Evolutionary conservation across 192 early-diverging fungal genomes (phyloP).

Genomic region (Lobosporangium transversale): DNA sequence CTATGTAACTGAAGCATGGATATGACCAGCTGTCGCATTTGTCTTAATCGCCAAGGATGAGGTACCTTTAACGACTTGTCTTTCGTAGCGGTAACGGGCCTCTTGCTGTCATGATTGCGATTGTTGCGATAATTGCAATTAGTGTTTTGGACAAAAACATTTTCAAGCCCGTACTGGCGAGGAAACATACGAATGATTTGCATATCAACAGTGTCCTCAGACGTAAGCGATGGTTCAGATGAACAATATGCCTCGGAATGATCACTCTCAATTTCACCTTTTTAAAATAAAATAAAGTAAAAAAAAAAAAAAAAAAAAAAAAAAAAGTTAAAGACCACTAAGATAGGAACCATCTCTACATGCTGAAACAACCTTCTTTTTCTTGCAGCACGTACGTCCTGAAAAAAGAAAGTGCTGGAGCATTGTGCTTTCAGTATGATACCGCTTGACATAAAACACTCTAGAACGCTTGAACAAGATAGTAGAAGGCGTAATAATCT

Average conservation of each 20-base stretch:
- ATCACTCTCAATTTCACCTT: no score
- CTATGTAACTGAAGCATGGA: conserved; percentile 57
- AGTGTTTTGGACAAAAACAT: conserved; percentile 6
- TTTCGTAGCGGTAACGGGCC: no score
- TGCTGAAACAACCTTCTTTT: no score
- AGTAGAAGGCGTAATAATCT: neutral
- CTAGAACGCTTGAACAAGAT: conserved; percentile 24
- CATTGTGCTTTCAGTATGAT: conserved; percentile 16
- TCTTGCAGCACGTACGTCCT: conserved; percentile 22
- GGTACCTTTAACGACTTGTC: no score
- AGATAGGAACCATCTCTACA: no score
- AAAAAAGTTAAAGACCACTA: no score
- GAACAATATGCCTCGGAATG: no score
- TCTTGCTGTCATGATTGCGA: neutral
- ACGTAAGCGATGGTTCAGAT: neutral
- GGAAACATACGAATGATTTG: conserved; percentile 32
- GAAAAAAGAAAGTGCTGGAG: conserved; percentile 18
- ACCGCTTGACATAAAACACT: conserved; percentile 25
- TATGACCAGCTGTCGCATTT: conserved; percentile 38
- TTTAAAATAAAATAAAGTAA: no score
- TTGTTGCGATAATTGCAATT: neutral
- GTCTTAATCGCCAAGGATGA: conserved; percentile 25
- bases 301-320: no score
- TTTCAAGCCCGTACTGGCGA: conserved; percentile 24
- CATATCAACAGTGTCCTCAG: neutral